These are phyloP conservation scores for Sporisorium exsertum DNA, from an alignment of 1,284 basidiomycete species.

Conservation along the genomic window DNA sequence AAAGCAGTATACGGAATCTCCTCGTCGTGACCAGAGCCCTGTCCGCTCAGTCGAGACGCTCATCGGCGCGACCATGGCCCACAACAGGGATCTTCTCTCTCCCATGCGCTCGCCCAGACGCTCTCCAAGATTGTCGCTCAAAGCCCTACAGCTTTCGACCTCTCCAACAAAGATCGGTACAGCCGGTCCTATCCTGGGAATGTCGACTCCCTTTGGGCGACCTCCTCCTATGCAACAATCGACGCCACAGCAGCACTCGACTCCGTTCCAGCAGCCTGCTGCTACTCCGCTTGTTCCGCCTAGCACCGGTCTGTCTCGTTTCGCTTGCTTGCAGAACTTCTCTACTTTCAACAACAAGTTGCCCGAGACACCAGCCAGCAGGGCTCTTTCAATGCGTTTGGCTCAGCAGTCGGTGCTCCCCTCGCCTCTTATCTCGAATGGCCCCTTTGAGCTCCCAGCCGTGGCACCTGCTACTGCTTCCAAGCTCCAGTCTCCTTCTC, in stretches of 20 bases:
- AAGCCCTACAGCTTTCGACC: constrained; percentile 28
- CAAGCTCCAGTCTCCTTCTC: constrained; percentile 6
- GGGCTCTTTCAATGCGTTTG: constrained; percentile 16
- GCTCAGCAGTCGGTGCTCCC: constrained; percentile 21
- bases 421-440: constrained; percentile 28
- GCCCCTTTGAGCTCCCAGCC: background rate
- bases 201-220: constrained; percentile 27
- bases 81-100: constrained; percentile 25
- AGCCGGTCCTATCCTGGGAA: constrained; percentile 10
- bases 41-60: constrained; percentile 41
- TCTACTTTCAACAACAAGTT: constrained; percentile 6
- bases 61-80: constrained; percentile 33
- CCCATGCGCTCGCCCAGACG: constrained; percentile 38
- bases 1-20: constrained; percentile 19
- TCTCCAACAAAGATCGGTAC: constrained; percentile 26
- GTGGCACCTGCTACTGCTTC: background rate
- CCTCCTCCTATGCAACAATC: constrained; percentile 1
- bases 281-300: constrained; percentile 16
- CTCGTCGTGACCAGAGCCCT: constrained; percentile 25
- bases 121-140: constrained; percentile 34
- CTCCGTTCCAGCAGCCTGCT: constrained; percentile 21
- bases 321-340: constrained; percentile 42
- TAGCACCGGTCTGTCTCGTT: constrained; percentile 38
- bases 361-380: constrained; percentile 26
- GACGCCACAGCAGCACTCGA: constrained; percentile 16